These are phyloP conservation scores for Candida glucosophila DNA, from an alignment of 1,139 yeast species.

Conservation along the genomic window DNA sequence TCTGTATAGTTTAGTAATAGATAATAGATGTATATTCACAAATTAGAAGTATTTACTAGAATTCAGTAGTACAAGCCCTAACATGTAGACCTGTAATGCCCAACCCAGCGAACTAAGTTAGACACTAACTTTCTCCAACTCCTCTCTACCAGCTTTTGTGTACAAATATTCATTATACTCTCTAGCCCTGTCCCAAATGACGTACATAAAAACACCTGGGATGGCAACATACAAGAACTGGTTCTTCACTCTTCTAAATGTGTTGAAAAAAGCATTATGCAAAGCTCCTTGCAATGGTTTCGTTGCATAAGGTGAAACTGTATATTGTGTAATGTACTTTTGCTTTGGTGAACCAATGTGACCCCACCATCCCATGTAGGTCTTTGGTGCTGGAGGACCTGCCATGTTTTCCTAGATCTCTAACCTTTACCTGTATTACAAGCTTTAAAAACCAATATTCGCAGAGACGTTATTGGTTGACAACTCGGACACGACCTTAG, in stretches of 20 bases:
- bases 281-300: slow-evolving; percentile 83
- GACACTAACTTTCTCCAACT: slow-evolving; percentile 72
- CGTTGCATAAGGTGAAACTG: slow-evolving; percentile 91
- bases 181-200: slow-evolving; percentile 80
- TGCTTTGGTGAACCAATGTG: slow-evolving; percentile 77
- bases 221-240: slow-evolving; percentile 72
- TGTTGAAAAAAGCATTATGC: slow-evolving; percentile 84
- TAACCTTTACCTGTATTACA: too few relatives aligned
- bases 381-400: slow-evolving; percentile 66
- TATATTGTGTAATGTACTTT: slow-evolving; percentile 76
- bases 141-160: slow-evolving; percentile 97
- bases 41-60: neutral
- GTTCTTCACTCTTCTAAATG: slow-evolving; percentile 86
- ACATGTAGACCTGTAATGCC: neutral
- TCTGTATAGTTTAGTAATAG: slow-evolving; percentile 46
- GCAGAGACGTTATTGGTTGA: too few relatives aligned
- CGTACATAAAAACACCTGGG: slow-evolving; percentile 79
- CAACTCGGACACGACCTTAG: too few relatives aligned
- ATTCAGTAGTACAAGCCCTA: neutral
- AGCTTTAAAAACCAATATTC: too few relatives aligned
- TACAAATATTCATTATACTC: slow-evolving; percentile 90
- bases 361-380: slow-evolving; percentile 99
- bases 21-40: neutral
- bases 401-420: too few relatives aligned
- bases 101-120: slow-evolving; percentile 16